Evolutionary conservation across 345 rosid species (phyloP).

Genomic region (Xanthoceras sorbifolium): DNA sequence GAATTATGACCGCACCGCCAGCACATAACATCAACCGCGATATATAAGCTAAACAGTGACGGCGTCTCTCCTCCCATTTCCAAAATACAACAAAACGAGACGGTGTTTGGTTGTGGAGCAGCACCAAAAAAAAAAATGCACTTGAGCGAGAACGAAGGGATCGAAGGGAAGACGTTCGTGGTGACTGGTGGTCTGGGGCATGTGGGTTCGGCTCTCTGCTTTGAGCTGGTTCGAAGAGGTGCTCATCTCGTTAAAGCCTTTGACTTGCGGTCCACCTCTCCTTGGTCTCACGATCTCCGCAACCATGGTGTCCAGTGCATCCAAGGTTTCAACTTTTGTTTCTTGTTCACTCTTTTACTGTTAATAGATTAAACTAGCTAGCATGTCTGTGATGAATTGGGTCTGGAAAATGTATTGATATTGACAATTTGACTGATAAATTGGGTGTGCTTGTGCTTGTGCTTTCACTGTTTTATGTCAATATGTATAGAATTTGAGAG

Average conservation of each 20-base stretch:
- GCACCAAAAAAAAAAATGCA: conserved; percentile 66
- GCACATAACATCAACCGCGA: too few species aligned
- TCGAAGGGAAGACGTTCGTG: conserved; percentile 70
- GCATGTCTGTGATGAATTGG: background rate
- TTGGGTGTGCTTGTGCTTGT: too few species aligned
- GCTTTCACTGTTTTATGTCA: background rate
- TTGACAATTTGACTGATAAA: background rate
- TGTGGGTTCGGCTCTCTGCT: conserved; percentile 85
- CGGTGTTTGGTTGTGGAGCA: background rate
- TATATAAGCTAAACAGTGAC: too few species aligned
- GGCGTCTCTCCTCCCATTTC: too few species aligned
- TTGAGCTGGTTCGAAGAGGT: conserved; percentile 79
- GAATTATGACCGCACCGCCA: too few species aligned
- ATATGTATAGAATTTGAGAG: background rate
- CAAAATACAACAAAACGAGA: background rate
- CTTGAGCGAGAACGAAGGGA: conserved; percentile 91
- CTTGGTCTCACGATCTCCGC: conserved; percentile 64
- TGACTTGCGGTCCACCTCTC: conserved; percentile 65
- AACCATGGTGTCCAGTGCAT: conserved; percentile 60
- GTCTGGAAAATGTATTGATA: background rate
- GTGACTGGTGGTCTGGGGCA: conserved; percentile 87
- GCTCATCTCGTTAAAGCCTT: conserved; percentile 83
- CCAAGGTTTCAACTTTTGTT: conserved; percentile 47
- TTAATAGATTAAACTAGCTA: background rate
- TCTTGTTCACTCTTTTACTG: background rate